Evolutionary conservation across 2,329 filamentous ascomycete genomes (phyloP), one percentile per base, ranked within the genome.

Genomic region (Ophiostoma australiae): DNA sequence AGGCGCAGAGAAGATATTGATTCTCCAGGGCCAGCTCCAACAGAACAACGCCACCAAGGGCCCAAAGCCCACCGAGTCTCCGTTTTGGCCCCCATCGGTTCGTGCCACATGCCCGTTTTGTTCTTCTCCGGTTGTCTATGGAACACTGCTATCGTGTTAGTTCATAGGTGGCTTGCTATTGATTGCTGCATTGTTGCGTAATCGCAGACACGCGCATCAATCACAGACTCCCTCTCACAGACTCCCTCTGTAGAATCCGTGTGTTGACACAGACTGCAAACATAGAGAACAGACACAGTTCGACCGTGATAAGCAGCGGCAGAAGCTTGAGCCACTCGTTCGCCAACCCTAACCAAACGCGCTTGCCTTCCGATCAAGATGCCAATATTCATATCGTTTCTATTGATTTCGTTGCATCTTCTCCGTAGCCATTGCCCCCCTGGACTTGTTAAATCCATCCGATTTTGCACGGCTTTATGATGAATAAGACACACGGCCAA

Each of bases 51-150:
- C 44, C 44, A 48, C 17, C 8, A 48, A 20, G 20, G 44, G 17
- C 44, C 5, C 44, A 15, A 48, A 20, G 44, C 44, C 44, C 41
- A 48, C 44, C 17, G 17, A 48, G 44, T 48, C 44, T 48, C 44
- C 44, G 44, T 48, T 48, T 27, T 58, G 23, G 52, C 8, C 52
- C 52, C 52, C 52, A 58, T 58, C 52, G 52, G 52, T 58, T 58
- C 52, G 52, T 58, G 23, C 52, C 52, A 58, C 52, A 58, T 17
- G n/a, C 52, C 52, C 52, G 52, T 58, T 58, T 27, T 7, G 44
- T n/a, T 48, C 20, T 48, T 17, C 20, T n/a, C 44, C 5, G 8
- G 52, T 15, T 23, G 23, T 27, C 23, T 58, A 11, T 58, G n/a
- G 52, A 58, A 11, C 17, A 48, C 44, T 48, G 17, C 44, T 48